A percentile compares a stretch with the other conserved stretches of the same genome.
phyloP scores from a whole-genome alignment of 2,329 filamentous ascomycete species.

The Fusarium tuaranense region DNA sequence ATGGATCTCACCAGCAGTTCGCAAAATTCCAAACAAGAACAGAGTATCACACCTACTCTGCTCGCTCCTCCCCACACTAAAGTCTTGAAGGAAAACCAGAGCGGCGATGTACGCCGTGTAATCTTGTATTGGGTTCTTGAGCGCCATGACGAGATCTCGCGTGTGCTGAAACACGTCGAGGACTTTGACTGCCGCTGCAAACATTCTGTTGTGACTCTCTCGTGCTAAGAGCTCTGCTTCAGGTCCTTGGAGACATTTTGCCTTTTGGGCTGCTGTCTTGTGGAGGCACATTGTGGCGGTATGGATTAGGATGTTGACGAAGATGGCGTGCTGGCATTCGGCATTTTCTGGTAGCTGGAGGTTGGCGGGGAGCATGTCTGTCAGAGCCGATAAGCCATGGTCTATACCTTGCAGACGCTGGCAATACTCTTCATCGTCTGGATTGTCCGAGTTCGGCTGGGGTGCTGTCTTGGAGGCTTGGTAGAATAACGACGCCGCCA shows the following conservation, averaged over 20 bases:
- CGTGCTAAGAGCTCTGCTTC: not conserved
- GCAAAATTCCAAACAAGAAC: not conserved
- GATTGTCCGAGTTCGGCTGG: not conserved
- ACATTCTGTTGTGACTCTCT: not conserved
- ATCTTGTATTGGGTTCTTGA: not conserved
- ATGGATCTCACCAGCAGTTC: not conserved
- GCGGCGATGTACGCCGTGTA: not conserved
- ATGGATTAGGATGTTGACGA: not conserved
- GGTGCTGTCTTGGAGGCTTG: not conserved
- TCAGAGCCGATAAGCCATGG: not conserved
- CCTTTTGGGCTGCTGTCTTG: not conserved
- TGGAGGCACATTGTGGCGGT: not conserved
- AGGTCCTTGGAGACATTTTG: not conserved
- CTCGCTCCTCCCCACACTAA: not conserved
- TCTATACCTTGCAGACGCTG: not conserved
- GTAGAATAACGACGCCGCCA: not conserved
- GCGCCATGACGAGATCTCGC: not conserved
- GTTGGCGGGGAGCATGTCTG: not conserved
- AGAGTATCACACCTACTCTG: not conserved
- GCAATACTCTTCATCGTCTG: not conserved
- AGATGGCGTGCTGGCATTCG: not conserved
- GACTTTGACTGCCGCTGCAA: not conserved
- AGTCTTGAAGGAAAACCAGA: not conserved
- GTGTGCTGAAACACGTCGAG: not conserved
- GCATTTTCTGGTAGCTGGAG: not conserved